Conservation (phyloP, 371 early-diverging fungal genomes). For the Thermomucor indicae-seudaticae region DNA sequence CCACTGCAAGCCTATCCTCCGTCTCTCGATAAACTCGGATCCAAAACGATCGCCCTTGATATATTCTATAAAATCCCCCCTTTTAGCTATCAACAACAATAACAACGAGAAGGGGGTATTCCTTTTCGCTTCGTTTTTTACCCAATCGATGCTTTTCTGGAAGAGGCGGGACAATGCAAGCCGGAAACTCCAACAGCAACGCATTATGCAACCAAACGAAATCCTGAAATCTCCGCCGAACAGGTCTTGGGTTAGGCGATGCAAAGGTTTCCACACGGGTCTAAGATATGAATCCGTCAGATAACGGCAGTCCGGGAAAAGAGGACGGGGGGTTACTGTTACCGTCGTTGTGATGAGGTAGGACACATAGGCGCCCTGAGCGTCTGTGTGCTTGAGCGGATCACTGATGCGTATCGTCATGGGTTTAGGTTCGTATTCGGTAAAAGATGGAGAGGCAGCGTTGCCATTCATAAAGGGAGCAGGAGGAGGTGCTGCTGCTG, state of each 20-base stretch:
- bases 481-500: not conserved
- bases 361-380: constrained; percentile 70
- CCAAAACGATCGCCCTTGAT: constrained; percentile 94
- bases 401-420: constrained; percentile 64
- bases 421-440: constrained; percentile 7
- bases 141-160: constrained; percentile 39
- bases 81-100: constrained; percentile 34
- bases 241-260: constrained; percentile 12
- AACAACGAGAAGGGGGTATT: constrained; percentile 71
- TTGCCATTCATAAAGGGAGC: constrained; percentile 1
- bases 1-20: constrained; percentile 71
- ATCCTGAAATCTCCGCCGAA: constrained; percentile 81
- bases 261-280: constrained; percentile 2
- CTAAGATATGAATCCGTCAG: not conserved
- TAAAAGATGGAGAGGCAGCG: not conserved
- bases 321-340: not conserved
- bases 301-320: not conserved
- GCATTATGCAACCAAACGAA: constrained; percentile 74
- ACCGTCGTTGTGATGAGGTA: constrained; percentile 81
- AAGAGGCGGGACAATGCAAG: constrained; percentile 74
- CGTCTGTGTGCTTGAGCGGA: constrained; percentile 83
- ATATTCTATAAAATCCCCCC: constrained; percentile 90
- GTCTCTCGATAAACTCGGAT: constrained; percentile 86
- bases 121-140: constrained; percentile 28
- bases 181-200: constrained; percentile 59